Conservation (phyloP, 2,329 filamentous ascomycete genomes). For the Cercospora sp. region DNA sequence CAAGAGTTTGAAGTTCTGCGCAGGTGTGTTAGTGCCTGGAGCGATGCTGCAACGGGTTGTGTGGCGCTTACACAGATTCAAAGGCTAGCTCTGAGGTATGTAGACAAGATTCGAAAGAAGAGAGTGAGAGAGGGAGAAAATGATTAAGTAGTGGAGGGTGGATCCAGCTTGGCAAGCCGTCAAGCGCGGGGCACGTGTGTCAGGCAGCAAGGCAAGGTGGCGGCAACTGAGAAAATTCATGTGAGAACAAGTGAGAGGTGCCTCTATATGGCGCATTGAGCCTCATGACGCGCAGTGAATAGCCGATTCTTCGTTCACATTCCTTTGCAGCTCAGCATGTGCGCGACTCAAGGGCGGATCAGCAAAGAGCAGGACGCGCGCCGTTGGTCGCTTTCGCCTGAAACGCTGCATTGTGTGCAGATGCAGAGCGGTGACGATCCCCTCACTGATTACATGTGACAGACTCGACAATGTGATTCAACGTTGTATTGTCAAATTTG, state of each 20-base stretch:
- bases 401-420: background rate
- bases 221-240: background rate
- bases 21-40: background rate
- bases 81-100: constrained; percentile 14
- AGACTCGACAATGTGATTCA: background rate
- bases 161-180: constrained; percentile 3
- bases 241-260: background rate
- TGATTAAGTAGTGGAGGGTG: constrained; percentile 6
- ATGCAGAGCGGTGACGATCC: background rate
- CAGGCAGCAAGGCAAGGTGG: constrained; percentile 6
- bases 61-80: constrained; percentile 13
- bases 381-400: background rate
- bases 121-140: constrained; percentile 10
- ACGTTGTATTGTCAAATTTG: background rate
- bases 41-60: background rate
- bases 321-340: background rate
- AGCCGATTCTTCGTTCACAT: background rate
- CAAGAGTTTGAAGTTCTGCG: constrained; percentile 15
- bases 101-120: constrained; percentile 15
- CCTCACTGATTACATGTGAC: background rate
- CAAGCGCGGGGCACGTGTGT: constrained; percentile 8
- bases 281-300: background rate
- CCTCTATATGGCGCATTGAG: background rate
- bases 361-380: background rate
- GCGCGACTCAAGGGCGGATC: background rate